A percentile compares a stretch with the other conserved stretches of the same genome.
Evolutionary conservation across 345 rosid genomes (phyloP).

Genomic region (Durio zibethinus): DNA sequence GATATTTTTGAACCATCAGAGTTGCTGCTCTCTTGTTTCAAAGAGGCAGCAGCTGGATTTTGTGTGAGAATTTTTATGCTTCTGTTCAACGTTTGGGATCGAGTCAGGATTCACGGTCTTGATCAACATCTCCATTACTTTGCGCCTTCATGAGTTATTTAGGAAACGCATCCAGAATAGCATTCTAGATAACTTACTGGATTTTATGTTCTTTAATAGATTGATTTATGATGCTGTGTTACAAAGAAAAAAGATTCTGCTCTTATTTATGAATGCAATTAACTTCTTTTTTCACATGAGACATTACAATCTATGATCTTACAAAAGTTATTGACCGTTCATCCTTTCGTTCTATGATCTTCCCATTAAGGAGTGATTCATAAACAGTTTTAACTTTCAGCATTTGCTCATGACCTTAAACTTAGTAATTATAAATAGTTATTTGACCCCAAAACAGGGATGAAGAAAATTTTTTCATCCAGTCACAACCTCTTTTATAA

Average conservation of each 20-base stretch:
- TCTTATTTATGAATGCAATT: background rate
- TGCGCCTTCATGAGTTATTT: background rate
- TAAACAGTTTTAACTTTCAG: too few relatives aligned
- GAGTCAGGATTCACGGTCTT: background rate
- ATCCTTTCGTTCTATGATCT: background rate
- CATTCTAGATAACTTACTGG: background rate
- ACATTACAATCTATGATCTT: background rate
- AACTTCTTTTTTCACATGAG: background rate
- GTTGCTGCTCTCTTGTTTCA: background rate
- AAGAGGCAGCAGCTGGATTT: slow-evolving; percentile 2
- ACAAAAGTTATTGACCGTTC: background rate
- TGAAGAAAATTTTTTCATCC: too few relatives aligned
- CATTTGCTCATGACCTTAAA: too few relatives aligned
- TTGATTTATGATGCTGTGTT: background rate
- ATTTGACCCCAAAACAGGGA: too few relatives aligned
- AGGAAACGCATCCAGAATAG: background rate
- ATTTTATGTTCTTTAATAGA: too few relatives aligned
- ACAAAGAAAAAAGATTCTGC: background rate
- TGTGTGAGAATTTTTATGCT: background rate
- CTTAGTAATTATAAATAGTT: too few relatives aligned
- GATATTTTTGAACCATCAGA: background rate
- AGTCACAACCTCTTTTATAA: too few relatives aligned
- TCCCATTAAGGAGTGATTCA: too few relatives aligned
- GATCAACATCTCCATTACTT: background rate
- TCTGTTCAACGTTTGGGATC: background rate